Base-by-base conservation (phyloP, 2,329 filamentous ascomycete genomes). In the Cladophialophora bantiana region DNA sequence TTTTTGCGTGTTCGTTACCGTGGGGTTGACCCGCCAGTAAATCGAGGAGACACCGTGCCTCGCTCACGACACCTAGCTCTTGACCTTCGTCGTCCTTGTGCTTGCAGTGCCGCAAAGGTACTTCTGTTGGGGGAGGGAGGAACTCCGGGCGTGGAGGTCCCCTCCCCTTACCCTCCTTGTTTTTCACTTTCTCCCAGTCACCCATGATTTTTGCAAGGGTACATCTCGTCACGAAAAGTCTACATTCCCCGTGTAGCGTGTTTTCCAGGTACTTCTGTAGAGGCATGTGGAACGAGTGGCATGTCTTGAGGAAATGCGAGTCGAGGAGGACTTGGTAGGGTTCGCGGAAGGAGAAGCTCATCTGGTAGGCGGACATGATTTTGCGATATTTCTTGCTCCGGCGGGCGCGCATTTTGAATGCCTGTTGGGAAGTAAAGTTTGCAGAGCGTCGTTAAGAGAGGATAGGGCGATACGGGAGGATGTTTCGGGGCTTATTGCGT, bases 271-370 rank as follows among this genome's bases (percentile, higher is more conserved):
- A 88, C 42, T 86, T 85, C 58, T 91, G 82, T n/a, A 97, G 83
- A 69, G 96, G 91, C 90, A 97, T 97, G 75, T 94, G 95, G 82
- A 91, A 95, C 58, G 88, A 87, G 71, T 90, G 88, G 26, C 93
- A 89, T 77, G 96, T 92, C 75, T 87, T 85, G 59, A 98, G 86
- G 73, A 98, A 92, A 71, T 93, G 88, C 66, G 92, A 91, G 76
- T 97, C 94, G 68, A 97, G 89, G 52, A 97, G 83, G 59, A 96
- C 90, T 81, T 98, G 95, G 81, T 97, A 98, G 10, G 95, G 93
- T 80, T 95, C 91, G 73, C 94, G 92, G 79, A 97, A 97, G 68
- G 91, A 90, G 77, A 96, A 97, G 68, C 88, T 89, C 78, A 94
- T 86, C 76, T 89, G 88, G 85, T 94, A 97, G 77, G 94, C 90